A percentile compares a stretch with the other conserved stretches of the same genome.
phyloP scores from a whole-genome alignment of 192 early-diverging fungal species.

The Coemansia sp. region DNA sequence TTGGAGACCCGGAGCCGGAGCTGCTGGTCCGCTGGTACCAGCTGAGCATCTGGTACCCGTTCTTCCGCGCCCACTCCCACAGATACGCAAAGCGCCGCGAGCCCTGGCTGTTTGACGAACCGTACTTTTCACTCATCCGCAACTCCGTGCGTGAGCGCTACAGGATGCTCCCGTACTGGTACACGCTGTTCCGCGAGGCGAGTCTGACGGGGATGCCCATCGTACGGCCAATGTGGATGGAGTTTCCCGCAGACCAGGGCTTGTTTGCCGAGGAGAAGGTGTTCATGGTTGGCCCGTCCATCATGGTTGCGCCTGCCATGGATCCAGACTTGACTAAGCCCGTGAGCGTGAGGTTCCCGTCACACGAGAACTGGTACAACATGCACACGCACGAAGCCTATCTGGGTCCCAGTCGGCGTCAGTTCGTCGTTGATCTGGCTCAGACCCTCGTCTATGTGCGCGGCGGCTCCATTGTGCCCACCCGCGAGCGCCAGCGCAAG shows the following conservation, averaged over 20 bases:
- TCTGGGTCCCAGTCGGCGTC: conserved; percentile 50
- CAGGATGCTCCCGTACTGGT: conserved; percentile 85
- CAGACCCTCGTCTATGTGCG: conserved; percentile 84
- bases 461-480: conserved; percentile 85
- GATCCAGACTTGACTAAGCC: conserved; percentile 33
- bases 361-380: conserved; percentile 63
- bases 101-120: conserved; percentile 93
- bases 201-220: conserved; percentile 74
- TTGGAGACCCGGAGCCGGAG: conserved; percentile 88
- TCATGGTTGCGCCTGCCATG: conserved; percentile 77
- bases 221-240: conserved; percentile 86
- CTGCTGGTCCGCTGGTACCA: conserved; percentile 97
- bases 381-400: conserved; percentile 51
- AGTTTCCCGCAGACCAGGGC: conserved; percentile 78
- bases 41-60: conserved; percentile 90
- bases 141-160: conserved; percentile 82
- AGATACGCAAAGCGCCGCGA: conserved; percentile 95
- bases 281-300: conserved; percentile 85
- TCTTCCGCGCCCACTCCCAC: conserved; percentile 97
- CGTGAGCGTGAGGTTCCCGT: conserved; percentile 74
- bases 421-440: conserved; percentile 62
- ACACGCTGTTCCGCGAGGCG: conserved; percentile 88
- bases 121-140: conserved; percentile 76
- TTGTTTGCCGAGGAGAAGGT: conserved; percentile 82
- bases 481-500: conserved; percentile 81